Percentiles rank a stretch among this genome's conserved stretches.
Evolutionary conservation across 768 basidiomycete genomes (phyloP).

Genomic region (Boletales sp.): DNA sequence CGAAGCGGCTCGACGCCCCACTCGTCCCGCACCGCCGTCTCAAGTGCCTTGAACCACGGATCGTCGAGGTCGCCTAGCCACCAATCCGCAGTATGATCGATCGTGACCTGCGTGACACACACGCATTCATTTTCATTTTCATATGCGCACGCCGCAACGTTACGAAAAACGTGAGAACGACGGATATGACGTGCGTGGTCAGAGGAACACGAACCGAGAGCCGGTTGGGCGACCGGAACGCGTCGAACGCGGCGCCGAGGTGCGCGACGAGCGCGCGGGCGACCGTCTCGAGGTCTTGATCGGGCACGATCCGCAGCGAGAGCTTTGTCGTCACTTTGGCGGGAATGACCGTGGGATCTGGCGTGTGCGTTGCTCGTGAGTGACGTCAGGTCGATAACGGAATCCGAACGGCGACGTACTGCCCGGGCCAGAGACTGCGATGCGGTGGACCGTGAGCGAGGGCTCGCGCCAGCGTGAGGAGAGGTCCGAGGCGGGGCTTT

Average conservation of each 20-base stretch:
- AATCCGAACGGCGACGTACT: conserved; percentile 43
- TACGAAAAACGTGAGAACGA: not conserved
- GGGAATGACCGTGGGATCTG: conserved; percentile 89
- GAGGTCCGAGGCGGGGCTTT: conserved; percentile 63
- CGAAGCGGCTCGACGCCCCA: conserved; percentile 86
- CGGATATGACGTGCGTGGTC: no score
- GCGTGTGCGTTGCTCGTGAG: no score
- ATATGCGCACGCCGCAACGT: not conserved
- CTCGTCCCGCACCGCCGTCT: conserved; percentile 76
- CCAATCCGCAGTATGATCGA: conserved; percentile 89
- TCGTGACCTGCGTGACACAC: conserved; percentile 50
- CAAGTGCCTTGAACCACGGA: conserved; percentile 83
- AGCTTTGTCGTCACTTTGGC: conserved; percentile 78
- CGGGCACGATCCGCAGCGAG: conserved; percentile 91
- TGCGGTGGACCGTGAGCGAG: conserved; percentile 82
- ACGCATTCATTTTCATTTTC: no score
- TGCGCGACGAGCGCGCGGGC: conserved; percentile 56
- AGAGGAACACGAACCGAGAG: conserved; percentile 49
- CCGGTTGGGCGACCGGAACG: conserved; percentile 63
- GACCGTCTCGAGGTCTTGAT: conserved; percentile 77
- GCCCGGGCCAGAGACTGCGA: conserved; percentile 77
- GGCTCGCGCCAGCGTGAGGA: conserved; percentile 87
- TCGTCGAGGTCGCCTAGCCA: conserved; percentile 90
- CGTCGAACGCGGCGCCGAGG: conserved; percentile 55
- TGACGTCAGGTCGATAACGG: not conserved